Evolutionary conservation across 2,329 filamentous ascomycete genomes (phyloP).

Genomic region (Arthroderma uncinatum): DNA sequence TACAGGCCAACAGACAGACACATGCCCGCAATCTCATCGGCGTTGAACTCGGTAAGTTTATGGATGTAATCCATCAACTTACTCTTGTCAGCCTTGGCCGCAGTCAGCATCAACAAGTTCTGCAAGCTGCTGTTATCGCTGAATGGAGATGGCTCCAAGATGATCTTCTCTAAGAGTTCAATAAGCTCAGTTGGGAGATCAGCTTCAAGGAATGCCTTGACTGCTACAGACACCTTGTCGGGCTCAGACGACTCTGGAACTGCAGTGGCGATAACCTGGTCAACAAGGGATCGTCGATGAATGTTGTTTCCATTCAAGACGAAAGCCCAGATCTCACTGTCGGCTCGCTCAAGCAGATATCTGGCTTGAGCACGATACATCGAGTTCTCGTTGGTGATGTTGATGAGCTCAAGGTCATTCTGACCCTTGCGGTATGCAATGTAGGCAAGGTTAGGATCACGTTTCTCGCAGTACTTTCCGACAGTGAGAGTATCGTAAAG

Average conservation of each 20-base stretch:
- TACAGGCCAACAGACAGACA: slow-evolving; percentile 91
- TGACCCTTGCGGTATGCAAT: slow-evolving; percentile 94
- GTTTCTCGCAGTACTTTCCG: slow-evolving; percentile 98
- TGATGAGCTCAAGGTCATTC: slow-evolving; percentile 93
- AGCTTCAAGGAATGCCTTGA: slow-evolving; percentile 80
- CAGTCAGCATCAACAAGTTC: slow-evolving; percentile 91
- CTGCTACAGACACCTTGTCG: slow-evolving; percentile 86
- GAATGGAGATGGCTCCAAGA: slow-evolving; percentile 97
- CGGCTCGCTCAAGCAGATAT: slow-evolving; percentile 82
- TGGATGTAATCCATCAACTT: slow-evolving; percentile 96
- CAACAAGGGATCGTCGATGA: slow-evolving; percentile 82
- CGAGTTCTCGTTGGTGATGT: slow-evolving; percentile 97
- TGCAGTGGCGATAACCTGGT: slow-evolving; percentile 91
- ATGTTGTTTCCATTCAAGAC: slow-evolving; percentile 94
- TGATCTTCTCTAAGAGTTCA: slow-evolving; percentile 96
- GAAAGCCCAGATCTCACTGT: slow-evolving; percentile 85
- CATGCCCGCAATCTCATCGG: slow-evolving; percentile 82
- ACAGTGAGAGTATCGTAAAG: slow-evolving; percentile 86
- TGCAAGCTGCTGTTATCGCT: slow-evolving; percentile 95
- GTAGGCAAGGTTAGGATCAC: slow-evolving; percentile 87
- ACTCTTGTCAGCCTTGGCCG: slow-evolving; percentile 89
- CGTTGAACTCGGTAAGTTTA: slow-evolving; percentile 74
- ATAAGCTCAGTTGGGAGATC: slow-evolving; percentile 91
- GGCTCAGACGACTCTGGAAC: slow-evolving; percentile 89
- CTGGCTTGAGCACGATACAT: slow-evolving; percentile 98